phyloP scores from a whole-genome alignment of 2,329 filamentous ascomycete genomes.

The Aspergillus pseudoterreus region DNA sequence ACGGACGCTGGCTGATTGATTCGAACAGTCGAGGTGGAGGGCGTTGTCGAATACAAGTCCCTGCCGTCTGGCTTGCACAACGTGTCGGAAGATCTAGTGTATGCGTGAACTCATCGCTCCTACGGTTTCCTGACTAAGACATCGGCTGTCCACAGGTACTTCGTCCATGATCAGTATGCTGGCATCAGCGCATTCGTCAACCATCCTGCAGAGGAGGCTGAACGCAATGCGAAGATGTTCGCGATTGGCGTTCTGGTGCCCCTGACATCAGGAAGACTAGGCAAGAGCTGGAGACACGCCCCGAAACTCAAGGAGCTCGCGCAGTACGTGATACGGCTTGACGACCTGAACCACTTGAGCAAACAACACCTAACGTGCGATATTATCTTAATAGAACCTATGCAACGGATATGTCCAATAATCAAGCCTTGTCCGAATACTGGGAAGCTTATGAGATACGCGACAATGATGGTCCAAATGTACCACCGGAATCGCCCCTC shows the following conservation, averaged over 20 bases:
- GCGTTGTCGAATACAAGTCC: constrained; percentile 92
- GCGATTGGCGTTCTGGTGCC: constrained; percentile 87
- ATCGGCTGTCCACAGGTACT: constrained; percentile 63
- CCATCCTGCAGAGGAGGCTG: constrained; percentile 69
- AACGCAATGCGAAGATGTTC: constrained; percentile 87
- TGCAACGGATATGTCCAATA: constrained; percentile 62
- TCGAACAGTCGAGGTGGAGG: constrained; percentile 61
- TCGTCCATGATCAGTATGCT: constrained; percentile 78
- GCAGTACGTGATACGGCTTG: constrained; percentile 45
- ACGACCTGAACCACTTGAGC: background rate
- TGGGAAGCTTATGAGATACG: constrained; percentile 58
- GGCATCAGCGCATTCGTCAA: constrained; percentile 92
- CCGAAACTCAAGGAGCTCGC: constrained; percentile 71
- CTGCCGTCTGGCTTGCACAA: constrained; percentile 90
- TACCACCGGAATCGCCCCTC: constrained; percentile 46
- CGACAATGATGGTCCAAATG: constrained; percentile 33
- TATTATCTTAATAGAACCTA: constrained; percentile 43
- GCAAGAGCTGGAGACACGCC: constrained; percentile 85
- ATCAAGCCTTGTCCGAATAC: constrained; percentile 67
- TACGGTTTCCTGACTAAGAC: constrained; percentile 8
- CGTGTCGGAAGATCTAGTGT: constrained; percentile 76
- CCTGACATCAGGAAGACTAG: constrained; percentile 77
- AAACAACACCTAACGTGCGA: constrained; percentile 8
- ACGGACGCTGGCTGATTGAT: constrained; percentile 15
- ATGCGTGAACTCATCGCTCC: constrained; percentile 14